Evolutionary conservation across 2,329 filamentous ascomycete species (phyloP).

Genomic region (Dactylella cylindrospora): DNA sequence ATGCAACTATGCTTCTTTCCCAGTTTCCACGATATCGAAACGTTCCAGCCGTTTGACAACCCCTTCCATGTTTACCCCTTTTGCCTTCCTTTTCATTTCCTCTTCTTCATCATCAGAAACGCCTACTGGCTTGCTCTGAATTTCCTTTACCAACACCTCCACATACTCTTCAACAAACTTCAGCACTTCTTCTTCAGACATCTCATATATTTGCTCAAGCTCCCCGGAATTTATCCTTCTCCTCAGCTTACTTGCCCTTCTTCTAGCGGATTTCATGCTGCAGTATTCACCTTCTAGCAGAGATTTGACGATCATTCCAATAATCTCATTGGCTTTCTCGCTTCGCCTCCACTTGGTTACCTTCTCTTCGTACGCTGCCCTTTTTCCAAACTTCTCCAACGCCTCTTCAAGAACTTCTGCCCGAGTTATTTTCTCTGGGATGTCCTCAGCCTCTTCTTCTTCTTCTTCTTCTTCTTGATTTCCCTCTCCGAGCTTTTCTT

Average conservation of each 20-base stretch:
- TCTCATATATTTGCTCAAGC: constrained; percentile 55
- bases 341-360: constrained; percentile 54
- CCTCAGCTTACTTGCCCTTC: constrained; percentile 55
- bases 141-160: constrained; percentile 51
- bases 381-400: constrained; percentile 58
- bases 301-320: constrained; percentile 56
- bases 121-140: not conserved
- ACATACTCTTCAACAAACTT: constrained; percentile 55
- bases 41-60: not conserved
- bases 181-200: constrained; percentile 52
- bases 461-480: not conserved
- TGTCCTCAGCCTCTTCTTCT: not conserved
- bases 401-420: constrained; percentile 59
- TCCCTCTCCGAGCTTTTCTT: constrained; percentile 2
- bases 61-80: not conserved
- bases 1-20: too few species aligned
- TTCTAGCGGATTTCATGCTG: constrained; percentile 51
- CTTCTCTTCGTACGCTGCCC: constrained; percentile 55
- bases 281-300: constrained; percentile 48
- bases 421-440: constrained; percentile 50
- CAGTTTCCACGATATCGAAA: too few species aligned
- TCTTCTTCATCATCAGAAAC: not conserved
- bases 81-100: too few species aligned
- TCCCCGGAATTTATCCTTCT: constrained; percentile 50
- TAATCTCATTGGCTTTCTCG: constrained; percentile 55